Evolutionary conservation across 768 basidiomycete species (phyloP), one percentile per base, ranked within the genome.

Genomic region (Hebeloma cylindrosporum): DNA sequence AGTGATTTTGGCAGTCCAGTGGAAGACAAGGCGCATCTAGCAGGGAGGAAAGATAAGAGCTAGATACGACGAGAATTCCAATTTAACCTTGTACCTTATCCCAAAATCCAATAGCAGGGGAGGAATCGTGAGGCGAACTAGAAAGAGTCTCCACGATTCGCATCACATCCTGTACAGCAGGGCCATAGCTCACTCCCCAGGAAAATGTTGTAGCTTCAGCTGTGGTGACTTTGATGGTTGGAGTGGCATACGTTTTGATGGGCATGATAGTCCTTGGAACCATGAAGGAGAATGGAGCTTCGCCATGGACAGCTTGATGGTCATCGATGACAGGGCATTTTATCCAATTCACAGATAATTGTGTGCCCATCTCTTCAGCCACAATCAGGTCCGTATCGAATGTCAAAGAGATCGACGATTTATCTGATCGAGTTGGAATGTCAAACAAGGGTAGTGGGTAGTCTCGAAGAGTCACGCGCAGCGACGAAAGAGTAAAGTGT

Each of bases 211-310:
- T 88, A 4, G 83, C 74, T 23, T 70, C 72, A 16, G 76, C 66
- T 4, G 85, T 80, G n/a, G 71, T 67, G 36, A 96, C 75, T 14
- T 75, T 73, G 52, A 97, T 75, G 9, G 69, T 64, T 3, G 93
- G 90, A 33, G 78, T 75, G 1, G 89, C 88, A 57, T 94, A 96
- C 6, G 85, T 89, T 66, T 98, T 98, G 56, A 94, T 87, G 0
- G 94, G 88, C 88, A 93, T 95, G 45, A 92, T 85, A 0, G 93
- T 94, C 64, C 94, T 96, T 2, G 93, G 91, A 25, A 95, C 74
- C 30, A 66, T 51, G 29, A 93, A 64, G 18, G 69, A 70, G 35
- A 93, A 74, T 4, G 77, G 72, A 1, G 68, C 63, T 21, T 77
- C 71, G 5, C 75, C 78, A 21, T 69, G 67, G 25, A 74, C 60